phyloP scores from a whole-genome alignment of 495 filamentous ascomycete species.

The Chaetomidium leptoderma region DNA sequence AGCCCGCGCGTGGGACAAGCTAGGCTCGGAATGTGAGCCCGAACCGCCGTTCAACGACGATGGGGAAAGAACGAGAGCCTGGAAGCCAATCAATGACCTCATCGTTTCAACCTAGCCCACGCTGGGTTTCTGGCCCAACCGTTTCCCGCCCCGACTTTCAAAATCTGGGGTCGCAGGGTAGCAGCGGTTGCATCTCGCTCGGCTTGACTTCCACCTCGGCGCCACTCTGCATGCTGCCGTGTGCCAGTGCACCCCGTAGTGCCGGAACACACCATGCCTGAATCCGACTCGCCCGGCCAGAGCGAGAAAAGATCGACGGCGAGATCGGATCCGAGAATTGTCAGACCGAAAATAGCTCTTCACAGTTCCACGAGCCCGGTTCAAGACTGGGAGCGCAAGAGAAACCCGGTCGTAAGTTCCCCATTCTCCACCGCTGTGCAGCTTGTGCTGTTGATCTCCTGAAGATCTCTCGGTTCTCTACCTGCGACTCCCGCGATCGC shows the following conservation, averaged over 20 bases:
- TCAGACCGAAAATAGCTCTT: background rate
- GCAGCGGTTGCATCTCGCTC: background rate
- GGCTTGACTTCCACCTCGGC: background rate
- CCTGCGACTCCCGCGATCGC: background rate
- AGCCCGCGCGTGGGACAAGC: too few species aligned
- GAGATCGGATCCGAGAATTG: background rate
- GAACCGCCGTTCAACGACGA: too few species aligned
- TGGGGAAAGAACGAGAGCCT: too few species aligned
- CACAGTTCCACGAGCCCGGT: background rate
- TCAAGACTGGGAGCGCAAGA: too few species aligned
- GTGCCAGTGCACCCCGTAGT: background rate
- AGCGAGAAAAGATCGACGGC: background rate
- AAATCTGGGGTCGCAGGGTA: constrained; percentile 1
- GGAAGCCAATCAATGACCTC: background rate
- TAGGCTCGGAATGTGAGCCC: too few species aligned
- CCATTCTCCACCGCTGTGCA: background rate
- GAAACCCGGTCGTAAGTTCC: background rate
- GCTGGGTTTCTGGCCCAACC: background rate
- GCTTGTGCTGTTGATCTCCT: constrained; percentile 3
- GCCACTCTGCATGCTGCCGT: background rate
- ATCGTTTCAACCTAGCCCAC: background rate
- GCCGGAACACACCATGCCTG: background rate
- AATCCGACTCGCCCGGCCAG: background rate
- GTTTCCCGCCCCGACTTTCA: background rate
- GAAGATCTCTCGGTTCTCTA: background rate